Evolutionary conservation across 2,329 filamentous ascomycete species (phyloP).

Genomic region (Colletotrichum cereale): DNA sequence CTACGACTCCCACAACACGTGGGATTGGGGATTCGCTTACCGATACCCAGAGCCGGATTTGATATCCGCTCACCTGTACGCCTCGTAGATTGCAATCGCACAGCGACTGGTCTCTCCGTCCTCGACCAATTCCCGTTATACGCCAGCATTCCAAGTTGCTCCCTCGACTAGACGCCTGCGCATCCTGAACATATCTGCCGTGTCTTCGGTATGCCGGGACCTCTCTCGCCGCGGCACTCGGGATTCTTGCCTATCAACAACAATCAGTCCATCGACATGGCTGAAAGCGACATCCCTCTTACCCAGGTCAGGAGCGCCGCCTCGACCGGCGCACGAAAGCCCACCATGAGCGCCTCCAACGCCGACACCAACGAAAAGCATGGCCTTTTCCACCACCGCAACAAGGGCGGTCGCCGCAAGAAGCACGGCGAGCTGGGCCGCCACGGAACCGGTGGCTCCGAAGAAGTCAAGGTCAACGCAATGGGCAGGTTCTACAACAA

Average conservation of each 20-base stretch:
- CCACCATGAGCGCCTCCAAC: slow-evolving; percentile 53
- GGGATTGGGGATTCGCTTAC: slow-evolving; percentile 4
- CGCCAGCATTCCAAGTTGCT: slow-evolving; percentile 15
- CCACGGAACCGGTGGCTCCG: slow-evolving; percentile 58
- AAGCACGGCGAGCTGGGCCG: slow-evolving; percentile 59
- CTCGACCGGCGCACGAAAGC: slow-evolving; percentile 65
- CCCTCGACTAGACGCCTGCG: slow-evolving; percentile 20
- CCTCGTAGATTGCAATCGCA: slow-evolving; percentile 27
- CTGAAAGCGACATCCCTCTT: slow-evolving; percentile 65
- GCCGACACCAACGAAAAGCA: slow-evolving; percentile 61
- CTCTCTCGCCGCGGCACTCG: slow-evolving; percentile 54
- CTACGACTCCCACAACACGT: slow-evolving; percentile 21
- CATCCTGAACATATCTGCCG: neutral
- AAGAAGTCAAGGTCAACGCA: slow-evolving; percentile 70
- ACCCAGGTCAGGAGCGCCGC: slow-evolving; percentile 67
- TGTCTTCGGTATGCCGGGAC: slow-evolving; percentile 42
- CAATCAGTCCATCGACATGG: slow-evolving; percentile 49
- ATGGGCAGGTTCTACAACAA: slow-evolving; percentile 76
- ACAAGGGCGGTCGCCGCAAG: slow-evolving; percentile 63
- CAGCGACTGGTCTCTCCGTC: slow-evolving; percentile 14
- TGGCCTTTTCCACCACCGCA: slow-evolving; percentile 55
- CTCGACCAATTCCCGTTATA: neutral
- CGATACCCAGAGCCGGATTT: slow-evolving; percentile 26
- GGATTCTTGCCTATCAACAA: slow-evolving; percentile 60
- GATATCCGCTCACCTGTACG: slow-evolving; percentile 33